Conservation (phyloP, 768 basidiomycete genomes). For the Boletellus sp. region DNA sequence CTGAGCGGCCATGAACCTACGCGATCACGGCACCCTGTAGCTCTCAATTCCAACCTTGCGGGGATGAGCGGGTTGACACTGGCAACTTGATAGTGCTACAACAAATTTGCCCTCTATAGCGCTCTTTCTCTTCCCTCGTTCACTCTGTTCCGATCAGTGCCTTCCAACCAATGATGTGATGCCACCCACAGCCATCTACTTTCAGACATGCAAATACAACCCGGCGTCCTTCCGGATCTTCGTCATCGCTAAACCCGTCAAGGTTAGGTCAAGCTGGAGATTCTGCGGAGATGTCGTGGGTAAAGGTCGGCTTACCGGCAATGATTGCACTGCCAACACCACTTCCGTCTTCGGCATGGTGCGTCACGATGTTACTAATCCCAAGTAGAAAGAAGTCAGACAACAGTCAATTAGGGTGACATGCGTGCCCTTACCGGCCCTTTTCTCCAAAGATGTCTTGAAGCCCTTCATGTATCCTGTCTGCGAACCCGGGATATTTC, state of each 20-base stretch:
- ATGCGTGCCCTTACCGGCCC: conserved; percentile 60
- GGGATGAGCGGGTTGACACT: background rate
- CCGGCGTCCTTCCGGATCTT: conserved; percentile 73
- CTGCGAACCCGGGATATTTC: conserved; percentile 98
- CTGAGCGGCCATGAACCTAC: background rate
- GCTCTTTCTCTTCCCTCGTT: too few relatives aligned
- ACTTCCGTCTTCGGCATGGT: conserved; percentile 52
- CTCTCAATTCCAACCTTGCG: background rate
- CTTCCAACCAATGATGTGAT: background rate
- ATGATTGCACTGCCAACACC: conserved; percentile 98
- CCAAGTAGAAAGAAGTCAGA: background rate
- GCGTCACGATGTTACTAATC: conserved; percentile 40
- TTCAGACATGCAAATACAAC: conserved; percentile 48
- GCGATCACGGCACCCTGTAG: too few relatives aligned
- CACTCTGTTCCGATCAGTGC: background rate
- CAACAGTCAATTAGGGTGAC: background rate
- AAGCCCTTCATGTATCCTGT: conserved; percentile 88
- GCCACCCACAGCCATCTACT: background rate
- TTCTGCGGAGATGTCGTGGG: background rate
- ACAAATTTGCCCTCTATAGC: background rate
- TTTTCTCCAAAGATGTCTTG: conserved; percentile 95
- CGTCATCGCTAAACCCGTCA: conserved; percentile 69
- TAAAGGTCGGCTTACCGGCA: conserved; percentile 50
- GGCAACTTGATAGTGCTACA: background rate
- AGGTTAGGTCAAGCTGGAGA: background rate